These are phyloP conservation scores for Trichoderma pleuroti DNA, from an alignment of 2,329 filamentous ascomycete species.

Conservation along the genomic window DNA sequence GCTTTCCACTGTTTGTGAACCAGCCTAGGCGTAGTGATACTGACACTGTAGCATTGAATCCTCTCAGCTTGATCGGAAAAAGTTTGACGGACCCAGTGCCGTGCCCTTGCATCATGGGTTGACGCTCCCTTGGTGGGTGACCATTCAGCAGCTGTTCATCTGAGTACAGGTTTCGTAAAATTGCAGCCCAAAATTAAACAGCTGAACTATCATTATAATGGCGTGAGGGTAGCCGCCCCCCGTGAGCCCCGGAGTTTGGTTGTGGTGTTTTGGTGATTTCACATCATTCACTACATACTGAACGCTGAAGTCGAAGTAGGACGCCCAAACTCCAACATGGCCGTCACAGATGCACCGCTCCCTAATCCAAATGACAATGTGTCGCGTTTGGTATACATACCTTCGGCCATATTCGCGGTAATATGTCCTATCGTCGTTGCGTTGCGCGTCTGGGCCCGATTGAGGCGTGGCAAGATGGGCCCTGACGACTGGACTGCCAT, in stretches of 20 bases:
- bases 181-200: not conserved
- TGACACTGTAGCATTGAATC: not conserved
- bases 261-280: not conserved
- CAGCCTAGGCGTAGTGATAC: not conserved
- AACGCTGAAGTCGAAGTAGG: not conserved
- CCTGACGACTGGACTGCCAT: slow-evolving; percentile 3
- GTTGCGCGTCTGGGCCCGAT: not conserved
- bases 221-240: not conserved
- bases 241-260: not conserved
- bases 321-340: not conserved
- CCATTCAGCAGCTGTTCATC: not conserved
- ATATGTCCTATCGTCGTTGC: not conserved
- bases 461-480: not conserved
- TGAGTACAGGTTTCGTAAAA: not conserved
- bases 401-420: not conserved
- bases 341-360: not conserved
- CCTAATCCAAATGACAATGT: not conserved
- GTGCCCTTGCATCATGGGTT: not conserved
- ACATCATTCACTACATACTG: not conserved
- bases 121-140: not conserved
- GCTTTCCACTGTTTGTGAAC: not conserved
- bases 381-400: not conserved
- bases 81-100: not conserved
- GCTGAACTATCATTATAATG: not conserved
- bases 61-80: not conserved